Evolutionary conservation across 768 basidiomycete species (phyloP).

Genomic region (Leucocoprinus leucothites): DNA sequence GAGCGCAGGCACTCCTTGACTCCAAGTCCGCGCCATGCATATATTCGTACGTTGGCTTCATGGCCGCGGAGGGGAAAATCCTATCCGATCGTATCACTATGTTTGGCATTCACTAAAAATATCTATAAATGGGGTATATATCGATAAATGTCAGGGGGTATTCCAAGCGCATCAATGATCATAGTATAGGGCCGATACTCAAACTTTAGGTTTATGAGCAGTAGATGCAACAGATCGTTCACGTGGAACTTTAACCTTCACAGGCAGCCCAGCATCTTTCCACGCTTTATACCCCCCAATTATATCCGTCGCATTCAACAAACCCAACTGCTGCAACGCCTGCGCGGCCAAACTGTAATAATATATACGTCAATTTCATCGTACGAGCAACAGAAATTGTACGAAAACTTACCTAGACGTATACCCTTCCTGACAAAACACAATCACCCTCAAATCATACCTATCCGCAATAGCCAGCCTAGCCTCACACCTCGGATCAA

Average conservation of each 20-base stretch:
- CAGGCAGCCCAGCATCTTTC: constrained; percentile 66
- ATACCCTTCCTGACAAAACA: constrained; percentile 75
- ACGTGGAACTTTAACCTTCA: constrained; percentile 27
- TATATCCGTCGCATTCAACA: constrained; percentile 75
- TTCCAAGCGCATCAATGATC: too few species aligned
- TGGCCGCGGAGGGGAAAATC: too few species aligned
- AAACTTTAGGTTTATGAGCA: constrained; percentile 25
- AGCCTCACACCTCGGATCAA: constrained; percentile 64
- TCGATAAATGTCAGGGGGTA: too few species aligned
- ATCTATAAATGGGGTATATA: too few species aligned
- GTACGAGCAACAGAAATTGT: not conserved
- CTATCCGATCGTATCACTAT: too few species aligned
- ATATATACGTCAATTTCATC: too few species aligned
- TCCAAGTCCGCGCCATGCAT: too few species aligned
- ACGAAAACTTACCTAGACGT: constrained; percentile 40
- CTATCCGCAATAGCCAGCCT: constrained; percentile 67
- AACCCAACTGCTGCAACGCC: constrained; percentile 63
- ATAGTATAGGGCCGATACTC: not conserved
- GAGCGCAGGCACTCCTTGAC: too few species aligned
- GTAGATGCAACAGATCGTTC: constrained; percentile 21
- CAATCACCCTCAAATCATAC: constrained; percentile 71
- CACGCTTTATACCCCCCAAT: constrained; percentile 73
- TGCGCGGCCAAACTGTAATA: constrained; percentile 69
- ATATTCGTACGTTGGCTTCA: too few species aligned
- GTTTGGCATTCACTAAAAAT: too few species aligned